A percentile compares a stretch with the other conserved stretches of the same genome.
Evolutionary conservation across 768 basidiomycete genomes (phyloP).

Genomic region (Sarcodon aspratus): DNA sequence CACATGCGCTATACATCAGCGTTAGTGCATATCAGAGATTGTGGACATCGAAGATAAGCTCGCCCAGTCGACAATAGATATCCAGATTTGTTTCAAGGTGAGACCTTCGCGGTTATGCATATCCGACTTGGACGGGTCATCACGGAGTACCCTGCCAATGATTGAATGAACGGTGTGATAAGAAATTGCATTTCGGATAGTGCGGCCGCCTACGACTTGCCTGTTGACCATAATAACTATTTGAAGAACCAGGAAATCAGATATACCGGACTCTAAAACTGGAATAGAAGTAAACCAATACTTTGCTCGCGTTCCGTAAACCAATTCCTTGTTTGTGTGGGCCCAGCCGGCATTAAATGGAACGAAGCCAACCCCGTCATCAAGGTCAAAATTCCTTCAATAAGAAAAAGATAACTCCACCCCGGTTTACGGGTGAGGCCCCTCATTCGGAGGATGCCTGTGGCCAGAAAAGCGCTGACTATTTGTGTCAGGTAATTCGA

Average conservation of each 20-base stretch:
- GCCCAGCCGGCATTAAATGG: conserved; percentile 49
- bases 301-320: too few species aligned
- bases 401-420: conserved; percentile 48
- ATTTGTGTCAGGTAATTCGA: conserved; percentile 46
- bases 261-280: too few species aligned
- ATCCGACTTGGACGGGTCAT: conserved; percentile 41
- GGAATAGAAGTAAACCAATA: conserved; percentile 29
- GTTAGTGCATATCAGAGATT: too few species aligned
- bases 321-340: conserved; percentile 53
- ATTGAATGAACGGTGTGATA: too few species aligned
- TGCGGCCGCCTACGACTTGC: too few species aligned
- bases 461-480: conserved; percentile 50
- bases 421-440: conserved; percentile 42
- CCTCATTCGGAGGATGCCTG: conserved; percentile 44
- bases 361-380: conserved; percentile 39
- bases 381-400: conserved; percentile 41
- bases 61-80: conserved; percentile 42
- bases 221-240: conserved; percentile 40
- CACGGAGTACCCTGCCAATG: too few species aligned
- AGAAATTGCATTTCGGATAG: too few species aligned
- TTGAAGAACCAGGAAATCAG: neutral
- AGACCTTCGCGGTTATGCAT: conserved; percentile 70
- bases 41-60: too few species aligned
- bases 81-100: conserved; percentile 32
- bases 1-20: conserved; percentile 26